Conservation (phyloP, 78 protist genomes). For the Ministeria vibrans region DNA sequence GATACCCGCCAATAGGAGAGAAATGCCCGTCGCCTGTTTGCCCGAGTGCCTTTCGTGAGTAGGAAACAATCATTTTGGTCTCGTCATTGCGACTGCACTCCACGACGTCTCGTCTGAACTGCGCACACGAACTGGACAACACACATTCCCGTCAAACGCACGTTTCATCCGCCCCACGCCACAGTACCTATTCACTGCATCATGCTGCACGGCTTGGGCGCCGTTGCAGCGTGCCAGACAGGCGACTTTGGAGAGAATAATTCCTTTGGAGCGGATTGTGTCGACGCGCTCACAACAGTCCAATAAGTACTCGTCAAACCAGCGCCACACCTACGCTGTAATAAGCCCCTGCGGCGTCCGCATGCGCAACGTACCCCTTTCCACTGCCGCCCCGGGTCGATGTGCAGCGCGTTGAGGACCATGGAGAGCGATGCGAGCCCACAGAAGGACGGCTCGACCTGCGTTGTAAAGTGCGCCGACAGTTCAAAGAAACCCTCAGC, state of each 20-base stretch:
- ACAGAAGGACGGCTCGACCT: constrained; percentile 68
- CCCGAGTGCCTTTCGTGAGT: constrained; percentile 47
- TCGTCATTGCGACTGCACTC: background rate
- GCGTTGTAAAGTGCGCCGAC: constrained; percentile 62
- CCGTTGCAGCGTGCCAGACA: constrained; percentile 73
- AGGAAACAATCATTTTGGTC: constrained; percentile 36
- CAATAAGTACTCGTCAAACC: constrained; percentile 73
- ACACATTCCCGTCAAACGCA: background rate
- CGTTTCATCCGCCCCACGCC: background rate
- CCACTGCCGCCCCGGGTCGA: constrained; percentile 73
- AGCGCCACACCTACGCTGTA: constrained; percentile 58
- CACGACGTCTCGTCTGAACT: constrained; percentile 22
- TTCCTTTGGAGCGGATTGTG: constrained; percentile 28
- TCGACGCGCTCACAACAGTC: constrained; percentile 62
- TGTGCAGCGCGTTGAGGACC: constrained; percentile 70
- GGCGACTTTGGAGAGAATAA: constrained; percentile 49
- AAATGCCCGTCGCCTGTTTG: constrained; percentile 84
- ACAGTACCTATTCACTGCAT: background rate
- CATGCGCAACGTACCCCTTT: constrained; percentile 27
- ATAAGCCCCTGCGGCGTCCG: background rate
- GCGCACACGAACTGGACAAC: background rate
- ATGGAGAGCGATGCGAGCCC: constrained; percentile 73
- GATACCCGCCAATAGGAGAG: constrained; percentile 73
- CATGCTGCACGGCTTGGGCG: background rate
- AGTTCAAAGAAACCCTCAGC: constrained; percentile 58